Evolutionary conservation across 116 monocot species (phyloP).

Genomic region (Trichopus zeylanicus): DNA sequence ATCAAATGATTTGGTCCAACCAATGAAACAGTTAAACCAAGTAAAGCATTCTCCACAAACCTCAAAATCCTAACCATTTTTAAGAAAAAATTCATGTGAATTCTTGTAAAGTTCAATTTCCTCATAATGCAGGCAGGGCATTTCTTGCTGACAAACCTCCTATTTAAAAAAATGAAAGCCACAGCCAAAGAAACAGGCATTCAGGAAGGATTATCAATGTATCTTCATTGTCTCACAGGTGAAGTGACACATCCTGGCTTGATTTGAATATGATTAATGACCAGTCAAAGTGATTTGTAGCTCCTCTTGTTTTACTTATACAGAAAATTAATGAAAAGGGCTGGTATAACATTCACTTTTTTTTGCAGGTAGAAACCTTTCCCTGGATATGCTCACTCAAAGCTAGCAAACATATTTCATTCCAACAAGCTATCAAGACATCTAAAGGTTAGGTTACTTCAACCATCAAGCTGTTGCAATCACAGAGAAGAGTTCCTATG

Average conservation of each 20-base stretch:
- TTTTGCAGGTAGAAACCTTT: slow-evolving; percentile 24
- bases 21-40: too few species aligned
- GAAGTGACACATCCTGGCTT: slow-evolving; percentile 22
- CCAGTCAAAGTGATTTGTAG: slow-evolving; percentile 14
- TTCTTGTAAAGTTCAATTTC: not conserved
- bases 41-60: not conserved
- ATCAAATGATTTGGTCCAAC: not conserved
- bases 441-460: slow-evolving; percentile 30
- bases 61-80: not conserved
- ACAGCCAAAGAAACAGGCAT: slow-evolving; percentile 49
- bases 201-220: slow-evolving; percentile 45
- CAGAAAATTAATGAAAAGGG: not conserved
- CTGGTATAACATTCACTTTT: not conserved
- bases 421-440: slow-evolving; percentile 33
- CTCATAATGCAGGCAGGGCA: slow-evolving; percentile 21
- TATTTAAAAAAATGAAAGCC: slow-evolving; percentile 36
- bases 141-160: slow-evolving; percentile 28
- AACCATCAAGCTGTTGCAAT: too few species aligned
- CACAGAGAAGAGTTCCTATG: too few species aligned
- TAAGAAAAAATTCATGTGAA: not conserved
- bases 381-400: slow-evolving; percentile 28
- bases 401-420: slow-evolving; percentile 46
- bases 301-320: not conserved
- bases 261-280: slow-evolving; percentile 28
- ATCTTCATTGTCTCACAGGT: slow-evolving; percentile 20